phyloP scores from a whole-genome alignment of 2,329 filamentous ascomycete species.

The Talaromyces atroroseus region DNA sequence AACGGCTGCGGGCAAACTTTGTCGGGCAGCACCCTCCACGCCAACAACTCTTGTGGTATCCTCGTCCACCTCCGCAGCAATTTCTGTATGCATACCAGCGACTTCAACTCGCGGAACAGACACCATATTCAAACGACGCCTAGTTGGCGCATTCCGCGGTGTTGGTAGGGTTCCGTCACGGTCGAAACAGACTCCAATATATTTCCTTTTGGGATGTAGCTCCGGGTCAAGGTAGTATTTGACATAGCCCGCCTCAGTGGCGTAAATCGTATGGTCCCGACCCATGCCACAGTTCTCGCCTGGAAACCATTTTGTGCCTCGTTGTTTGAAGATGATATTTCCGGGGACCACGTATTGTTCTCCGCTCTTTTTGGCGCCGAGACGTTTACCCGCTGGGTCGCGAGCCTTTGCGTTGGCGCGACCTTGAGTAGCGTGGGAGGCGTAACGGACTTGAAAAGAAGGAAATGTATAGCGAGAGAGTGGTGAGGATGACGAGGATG shows the following conservation, averaged over 20 bases:
- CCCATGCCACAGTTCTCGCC: constrained; percentile 95
- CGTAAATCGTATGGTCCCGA: constrained; percentile 92
- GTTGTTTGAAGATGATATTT: constrained; percentile 97
- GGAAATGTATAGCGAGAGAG: constrained; percentile 28
- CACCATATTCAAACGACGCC: constrained; percentile 70
- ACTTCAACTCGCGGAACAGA: constrained; percentile 38
- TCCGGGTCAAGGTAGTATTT: constrained; percentile 91
- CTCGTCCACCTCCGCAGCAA: constrained; percentile 17
- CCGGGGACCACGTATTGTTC: constrained; percentile 92
- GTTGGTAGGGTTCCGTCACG: constrained; percentile 75
- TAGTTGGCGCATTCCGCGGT: constrained; percentile 65
- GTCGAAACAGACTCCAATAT: constrained; percentile 88
- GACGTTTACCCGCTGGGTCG: constrained; percentile 71
- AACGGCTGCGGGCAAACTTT: constrained; percentile 22
- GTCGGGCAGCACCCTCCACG: constrained; percentile 20
- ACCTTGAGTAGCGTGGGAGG: constrained; percentile 61
- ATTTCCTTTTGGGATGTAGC: constrained; percentile 78
- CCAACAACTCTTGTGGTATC: constrained; percentile 19
- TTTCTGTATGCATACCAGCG: constrained; percentile 15
- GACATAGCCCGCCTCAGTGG: constrained; percentile 80
- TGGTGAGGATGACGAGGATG: constrained; percentile 19
- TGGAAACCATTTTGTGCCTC: constrained; percentile 88
- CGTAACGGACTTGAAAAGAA: constrained; percentile 51
- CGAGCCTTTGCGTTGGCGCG: constrained; percentile 62
- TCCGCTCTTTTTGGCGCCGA: constrained; percentile 89